Evolutionary conservation across 257 asterid species (phyloP).

Genomic region (Capsicum baccatum): DNA sequence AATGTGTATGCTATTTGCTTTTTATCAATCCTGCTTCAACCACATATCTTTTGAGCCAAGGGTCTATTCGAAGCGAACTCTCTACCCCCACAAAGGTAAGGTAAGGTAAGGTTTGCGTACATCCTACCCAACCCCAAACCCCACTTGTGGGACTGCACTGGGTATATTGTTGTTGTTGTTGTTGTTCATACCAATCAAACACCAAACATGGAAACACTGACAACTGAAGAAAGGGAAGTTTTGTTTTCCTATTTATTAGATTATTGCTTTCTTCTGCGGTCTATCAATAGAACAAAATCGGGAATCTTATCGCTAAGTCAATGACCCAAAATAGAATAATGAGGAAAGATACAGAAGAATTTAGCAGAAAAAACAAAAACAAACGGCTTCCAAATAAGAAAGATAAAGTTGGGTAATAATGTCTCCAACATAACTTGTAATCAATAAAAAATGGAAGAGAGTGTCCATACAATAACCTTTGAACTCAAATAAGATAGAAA

Average conservation of each 20-base stretch:
- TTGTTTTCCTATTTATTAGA: not conserved
- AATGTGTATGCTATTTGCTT: not conserved
- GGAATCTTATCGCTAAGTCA: not conserved
- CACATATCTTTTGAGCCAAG: not conserved
- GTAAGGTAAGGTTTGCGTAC: not conserved
- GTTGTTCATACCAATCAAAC: not conserved
- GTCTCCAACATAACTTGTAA: not conserved
- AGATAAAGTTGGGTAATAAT: not conserved
- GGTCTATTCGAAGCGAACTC: not conserved
- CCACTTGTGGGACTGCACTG: no score
- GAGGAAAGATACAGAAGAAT: not conserved
- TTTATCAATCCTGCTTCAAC: not conserved
- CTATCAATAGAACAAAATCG: not conserved
- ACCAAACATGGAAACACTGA: not conserved
- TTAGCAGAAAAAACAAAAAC: constrained; percentile 5
- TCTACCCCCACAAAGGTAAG: not conserved
- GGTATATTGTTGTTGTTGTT: no score
- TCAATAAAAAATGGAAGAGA: not conserved
- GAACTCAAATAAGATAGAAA: not conserved
- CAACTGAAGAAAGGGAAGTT: not conserved
- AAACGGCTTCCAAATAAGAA: not conserved
- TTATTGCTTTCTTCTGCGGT: not conserved
- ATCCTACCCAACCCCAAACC: no score
- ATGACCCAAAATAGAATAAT: constrained; percentile 1
- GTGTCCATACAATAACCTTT: not conserved